These are phyloP conservation scores for Laguncularia racemosa DNA, from an alignment of 345 rosid genomes.

Conservation along the genomic window DNA sequence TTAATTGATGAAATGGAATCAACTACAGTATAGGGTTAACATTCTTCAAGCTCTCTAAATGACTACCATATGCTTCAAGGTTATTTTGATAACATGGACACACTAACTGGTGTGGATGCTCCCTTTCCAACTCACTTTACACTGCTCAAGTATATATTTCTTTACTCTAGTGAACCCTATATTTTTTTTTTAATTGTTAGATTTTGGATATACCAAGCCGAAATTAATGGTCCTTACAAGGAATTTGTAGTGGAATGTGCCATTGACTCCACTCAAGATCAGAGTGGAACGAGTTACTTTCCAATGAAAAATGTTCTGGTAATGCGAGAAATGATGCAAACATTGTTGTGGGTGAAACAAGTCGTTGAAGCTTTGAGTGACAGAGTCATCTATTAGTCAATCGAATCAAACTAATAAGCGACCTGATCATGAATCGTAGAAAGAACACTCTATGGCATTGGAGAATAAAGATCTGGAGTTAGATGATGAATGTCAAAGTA, in stretches of 20 bases:
- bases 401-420: too few species aligned
- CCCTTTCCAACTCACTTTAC: constrained; percentile 58
- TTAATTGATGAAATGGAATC: constrained; percentile 12
- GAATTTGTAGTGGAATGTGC: constrained; percentile 67
- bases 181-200: constrained; percentile 74
- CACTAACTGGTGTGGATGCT: constrained; percentile 80
- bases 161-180: constrained; percentile 76
- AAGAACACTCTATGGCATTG: too few species aligned
- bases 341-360: too few species aligned
- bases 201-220: constrained; percentile 91
- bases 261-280: constrained; percentile 19
- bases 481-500: too few species aligned
- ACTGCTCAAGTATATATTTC: constrained; percentile 76
- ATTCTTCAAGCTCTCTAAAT: constrained; percentile 26
- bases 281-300: constrained; percentile 33
- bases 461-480: too few species aligned
- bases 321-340: too few species aligned
- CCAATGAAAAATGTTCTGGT: constrained; percentile 48
- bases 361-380: too few species aligned
- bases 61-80: constrained; percentile 50
- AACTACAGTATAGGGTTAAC: constrained; percentile 22
- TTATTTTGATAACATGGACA: constrained; percentile 52
- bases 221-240: constrained; percentile 69
- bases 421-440: too few species aligned
- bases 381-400: too few species aligned